Base-by-base conservation (phyloP, 176 grass and related monocot genomes). In the Melocanna baccifera region DNA sequence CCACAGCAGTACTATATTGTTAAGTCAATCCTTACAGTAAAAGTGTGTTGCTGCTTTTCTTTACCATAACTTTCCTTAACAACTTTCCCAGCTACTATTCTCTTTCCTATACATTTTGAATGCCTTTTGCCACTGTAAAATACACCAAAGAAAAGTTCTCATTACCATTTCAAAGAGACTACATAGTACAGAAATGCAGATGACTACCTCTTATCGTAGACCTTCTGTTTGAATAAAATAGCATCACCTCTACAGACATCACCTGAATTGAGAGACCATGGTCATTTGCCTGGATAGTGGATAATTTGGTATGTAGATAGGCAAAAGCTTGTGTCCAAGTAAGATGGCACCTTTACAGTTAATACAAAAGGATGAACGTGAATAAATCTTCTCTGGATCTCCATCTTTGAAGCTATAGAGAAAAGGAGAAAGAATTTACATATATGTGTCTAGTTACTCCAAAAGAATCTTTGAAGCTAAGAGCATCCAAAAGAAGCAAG, bases 41-140 rank as follows among this genome's bases (percentile, higher is more conserved):
- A 94, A 40, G 90, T 94, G 75, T 94, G 93, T 41, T 94, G 93
- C 36, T 92, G 90, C 51, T 90, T 94, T 25, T 87, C 85, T 94
- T 85, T 78, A 64, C 93, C 90, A 51, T 92, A 94, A 86, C 85
- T 94, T 92, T 94, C 93, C 75, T 88, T 94, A 29, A 90, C 58
- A 76, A 94, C 85, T 88, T 84, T 90, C 32, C 93, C 93, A 29
- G 90, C 82, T 90, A 92, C 75, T 81, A 64, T 84, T 64, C 93
- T 78, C 77, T 88, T 94, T 22, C 90, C 90, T 62, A 88, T 88
- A 73, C 83, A 77, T 83, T 92, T 81, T 65, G 90, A 80, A 46
- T 70, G 43, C 59, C 65, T 88, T 81, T 71, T 90, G 19, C 80
- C 90, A 86, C 86, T 92, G 75, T 73, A 18, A 86, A 62, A 53